Evolutionary conservation across 2,329 filamentous ascomycete genomes (phyloP).

Genomic region (Diplodia corticola): DNA sequence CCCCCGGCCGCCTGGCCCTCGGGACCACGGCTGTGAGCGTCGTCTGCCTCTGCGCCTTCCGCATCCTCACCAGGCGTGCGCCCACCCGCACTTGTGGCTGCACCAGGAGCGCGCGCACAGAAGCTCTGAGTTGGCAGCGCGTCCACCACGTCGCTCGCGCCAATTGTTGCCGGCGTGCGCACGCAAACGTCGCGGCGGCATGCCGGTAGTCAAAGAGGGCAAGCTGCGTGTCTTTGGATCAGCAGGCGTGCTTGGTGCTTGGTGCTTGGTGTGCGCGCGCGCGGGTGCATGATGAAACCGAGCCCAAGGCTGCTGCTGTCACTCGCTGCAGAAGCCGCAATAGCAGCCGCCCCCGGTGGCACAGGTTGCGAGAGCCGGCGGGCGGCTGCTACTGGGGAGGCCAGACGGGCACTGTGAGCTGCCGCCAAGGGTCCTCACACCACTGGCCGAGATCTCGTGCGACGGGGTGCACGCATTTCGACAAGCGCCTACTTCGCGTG

Average conservation of each 20-base stretch:
- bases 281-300: constrained; percentile 14
- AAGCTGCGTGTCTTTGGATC: constrained; percentile 8
- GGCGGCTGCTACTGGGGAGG: neutral
- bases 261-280: too few relatives aligned
- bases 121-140: constrained; percentile 18
- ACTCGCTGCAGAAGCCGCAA: neutral
- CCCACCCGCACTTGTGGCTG: constrained; percentile 8
- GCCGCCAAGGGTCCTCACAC: constrained; percentile 8
- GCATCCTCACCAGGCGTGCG: constrained; percentile 11
- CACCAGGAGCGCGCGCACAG: neutral
- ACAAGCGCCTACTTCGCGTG: constrained; percentile 8
- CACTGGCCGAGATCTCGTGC: constrained; percentile 16
- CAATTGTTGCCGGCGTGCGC: constrained; percentile 13
- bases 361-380: constrained; percentile 1
- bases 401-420: neutral
- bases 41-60: constrained; percentile 27
- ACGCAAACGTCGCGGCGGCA: constrained; percentile 18
- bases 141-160: constrained; percentile 7
- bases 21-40: constrained; percentile 27
- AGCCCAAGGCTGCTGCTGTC: constrained; percentile 2
- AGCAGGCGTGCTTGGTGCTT: constrained; percentile 16
- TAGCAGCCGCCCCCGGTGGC: constrained; percentile 5
- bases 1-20: constrained; percentile 29
- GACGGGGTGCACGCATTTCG: neutral
- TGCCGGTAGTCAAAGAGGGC: constrained; percentile 17